phyloP scores from a whole-genome alignment of 371 early-diverging fungal genomes.

The Mortierella sp. region DNA sequence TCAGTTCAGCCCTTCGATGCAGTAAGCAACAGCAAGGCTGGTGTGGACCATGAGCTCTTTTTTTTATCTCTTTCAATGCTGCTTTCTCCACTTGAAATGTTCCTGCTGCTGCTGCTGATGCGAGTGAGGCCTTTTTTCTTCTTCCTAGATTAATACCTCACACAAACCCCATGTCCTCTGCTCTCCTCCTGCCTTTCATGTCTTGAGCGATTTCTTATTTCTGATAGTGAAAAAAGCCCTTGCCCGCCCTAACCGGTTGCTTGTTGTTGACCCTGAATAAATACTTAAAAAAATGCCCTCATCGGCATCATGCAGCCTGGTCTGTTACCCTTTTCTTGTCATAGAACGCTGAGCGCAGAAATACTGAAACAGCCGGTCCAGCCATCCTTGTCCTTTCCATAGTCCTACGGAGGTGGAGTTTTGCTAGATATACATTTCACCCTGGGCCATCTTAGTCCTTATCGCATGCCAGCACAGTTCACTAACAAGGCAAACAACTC shows the following conservation, averaged over 20 bases:
- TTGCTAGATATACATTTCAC: too few relatives aligned
- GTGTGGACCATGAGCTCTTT: not conserved
- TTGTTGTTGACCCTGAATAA: not conserved
- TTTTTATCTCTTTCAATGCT: not conserved
- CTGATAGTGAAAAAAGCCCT: not conserved
- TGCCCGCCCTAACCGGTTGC: not conserved
- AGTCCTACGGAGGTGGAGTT: not conserved
- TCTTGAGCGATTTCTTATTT: conserved; percentile 7
- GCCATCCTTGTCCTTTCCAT: not conserved
- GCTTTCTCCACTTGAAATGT: too few relatives aligned
- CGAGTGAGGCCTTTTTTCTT: too few relatives aligned
- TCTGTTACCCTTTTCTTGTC: not conserved
- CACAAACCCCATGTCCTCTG: not conserved
- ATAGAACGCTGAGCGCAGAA: too few relatives aligned
- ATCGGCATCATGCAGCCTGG: not conserved
- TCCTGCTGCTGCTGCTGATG: too few relatives aligned
- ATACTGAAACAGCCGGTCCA: not conserved
- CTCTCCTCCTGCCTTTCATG: not conserved
- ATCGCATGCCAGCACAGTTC: too few relatives aligned
- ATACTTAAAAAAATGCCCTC: not conserved
- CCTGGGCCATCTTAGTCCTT: too few relatives aligned
- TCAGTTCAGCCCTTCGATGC: too few relatives aligned
- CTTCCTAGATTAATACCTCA: not conserved
- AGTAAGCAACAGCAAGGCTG: too few relatives aligned
- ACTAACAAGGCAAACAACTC: too few relatives aligned